These are phyloP conservation scores for Fusarium sp. DNA, from an alignment of 2,329 filamentous ascomycete species.

Conservation along the genomic window DNA sequence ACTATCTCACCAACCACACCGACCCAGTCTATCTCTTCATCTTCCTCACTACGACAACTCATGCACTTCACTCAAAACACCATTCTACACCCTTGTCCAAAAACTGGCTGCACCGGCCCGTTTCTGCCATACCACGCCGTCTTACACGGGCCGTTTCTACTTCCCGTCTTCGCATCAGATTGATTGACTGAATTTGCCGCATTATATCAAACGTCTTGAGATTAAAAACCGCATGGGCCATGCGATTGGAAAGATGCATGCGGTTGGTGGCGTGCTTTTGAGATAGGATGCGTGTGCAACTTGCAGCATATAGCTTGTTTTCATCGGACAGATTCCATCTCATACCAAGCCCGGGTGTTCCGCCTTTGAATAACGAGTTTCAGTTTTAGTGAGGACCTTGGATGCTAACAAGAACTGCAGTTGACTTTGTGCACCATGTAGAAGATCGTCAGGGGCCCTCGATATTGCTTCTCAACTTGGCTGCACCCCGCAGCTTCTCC, in stretches of 20 bases:
- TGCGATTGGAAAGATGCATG: conserved; percentile 23
- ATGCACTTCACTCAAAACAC: background rate
- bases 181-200: background rate
- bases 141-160: conserved; percentile 32
- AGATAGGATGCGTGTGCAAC: conserved; percentile 24
- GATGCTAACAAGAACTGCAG: background rate
- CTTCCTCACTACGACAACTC: background rate
- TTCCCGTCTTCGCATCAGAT: conserved; percentile 13
- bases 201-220: background rate
- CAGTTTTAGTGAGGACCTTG: background rate
- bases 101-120: conserved; percentile 32
- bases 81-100: conserved; percentile 20
- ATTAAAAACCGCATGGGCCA: conserved; percentile 34
- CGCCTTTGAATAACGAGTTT: background rate
- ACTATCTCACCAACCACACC: background rate
- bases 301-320: conserved; percentile 11
- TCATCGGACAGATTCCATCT: conserved; percentile 4
- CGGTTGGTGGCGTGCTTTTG: conserved; percentile 15
- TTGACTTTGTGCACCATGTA: no score
- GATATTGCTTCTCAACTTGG: conserved; percentile 11
- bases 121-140: conserved; percentile 30
- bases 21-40: background rate
- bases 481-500: conserved; percentile 38
- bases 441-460: conserved; percentile 26
- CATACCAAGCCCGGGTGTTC: background rate